Conservation (phyloP, 176 grass and related monocot species). For the Pontederia crassipes region DNA sequence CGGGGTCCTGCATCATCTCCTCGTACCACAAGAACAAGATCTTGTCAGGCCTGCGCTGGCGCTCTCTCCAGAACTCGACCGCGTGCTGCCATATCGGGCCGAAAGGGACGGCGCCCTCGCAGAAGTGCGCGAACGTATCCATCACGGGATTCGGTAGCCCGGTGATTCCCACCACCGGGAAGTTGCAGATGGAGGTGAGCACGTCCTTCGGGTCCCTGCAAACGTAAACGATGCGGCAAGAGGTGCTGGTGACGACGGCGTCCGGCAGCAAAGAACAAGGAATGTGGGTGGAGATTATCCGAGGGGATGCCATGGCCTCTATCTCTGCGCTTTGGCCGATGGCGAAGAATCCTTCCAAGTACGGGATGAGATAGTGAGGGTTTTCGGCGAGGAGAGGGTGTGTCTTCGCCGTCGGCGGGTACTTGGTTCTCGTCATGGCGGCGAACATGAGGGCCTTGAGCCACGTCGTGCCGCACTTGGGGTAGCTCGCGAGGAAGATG, state of each 20-base stretch:
- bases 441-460: slow-evolving; percentile 33
- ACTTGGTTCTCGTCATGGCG: background rate
- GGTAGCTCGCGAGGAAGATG: slow-evolving; percentile 25
- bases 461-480: slow-evolving; percentile 39
- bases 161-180: background rate
- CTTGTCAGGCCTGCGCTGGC: background rate
- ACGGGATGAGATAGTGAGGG: slow-evolving; percentile 30
- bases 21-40: slow-evolving; percentile 41
- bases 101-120: background rate
- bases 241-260: background rate
- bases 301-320: slow-evolving; percentile 2
- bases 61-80: slow-evolving; percentile 19
- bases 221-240: slow-evolving; percentile 24
- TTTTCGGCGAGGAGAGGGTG: slow-evolving; percentile 22
- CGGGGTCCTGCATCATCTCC: slow-evolving; percentile 23
- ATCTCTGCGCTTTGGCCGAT: background rate
- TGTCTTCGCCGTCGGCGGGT: background rate
- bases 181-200: slow-evolving; percentile 19
- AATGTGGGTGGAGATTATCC: slow-evolving; percentile 24
- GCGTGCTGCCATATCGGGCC: slow-evolving; percentile 30
- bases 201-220: slow-evolving; percentile 44
- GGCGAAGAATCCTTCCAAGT: background rate
- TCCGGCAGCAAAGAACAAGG: slow-evolving; percentile 25
- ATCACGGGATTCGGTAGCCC: background rate
- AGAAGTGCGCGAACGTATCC: background rate